Evolutionary conservation across 768 basidiomycete species (phyloP).

Genomic region (Favolaschia claudopus): DNA sequence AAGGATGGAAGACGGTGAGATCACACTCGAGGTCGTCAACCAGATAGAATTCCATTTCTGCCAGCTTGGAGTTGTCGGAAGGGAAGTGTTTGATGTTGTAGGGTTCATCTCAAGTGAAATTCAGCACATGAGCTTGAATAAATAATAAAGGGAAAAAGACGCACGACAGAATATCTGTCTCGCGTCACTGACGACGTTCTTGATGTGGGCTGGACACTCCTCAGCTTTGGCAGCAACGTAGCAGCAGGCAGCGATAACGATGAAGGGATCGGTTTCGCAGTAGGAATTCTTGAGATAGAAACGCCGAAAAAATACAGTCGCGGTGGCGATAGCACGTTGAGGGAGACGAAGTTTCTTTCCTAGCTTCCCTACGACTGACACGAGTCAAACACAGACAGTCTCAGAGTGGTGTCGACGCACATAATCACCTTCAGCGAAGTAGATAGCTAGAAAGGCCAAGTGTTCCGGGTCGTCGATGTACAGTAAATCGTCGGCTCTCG

Average conservation of each 20-base stretch:
- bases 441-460: slow-evolving; percentile 85
- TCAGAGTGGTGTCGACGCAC: neutral
- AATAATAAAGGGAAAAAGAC: too few species aligned
- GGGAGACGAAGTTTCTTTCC: slow-evolving; percentile 84
- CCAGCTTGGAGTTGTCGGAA: slow-evolving; percentile 88
- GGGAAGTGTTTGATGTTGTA: slow-evolving; percentile 84
- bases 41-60: slow-evolving; percentile 99
- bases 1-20: slow-evolving; percentile 92
- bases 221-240: slow-evolving; percentile 98
- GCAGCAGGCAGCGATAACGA: slow-evolving; percentile 91
- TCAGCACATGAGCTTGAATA: neutral
- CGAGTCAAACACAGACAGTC: neutral
- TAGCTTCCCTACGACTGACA: slow-evolving; percentile 81
- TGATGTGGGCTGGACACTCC: slow-evolving; percentile 94
- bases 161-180: slow-evolving; percentile 76
- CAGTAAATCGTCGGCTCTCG: slow-evolving; percentile 78
- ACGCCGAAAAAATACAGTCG: slow-evolving; percentile 94
- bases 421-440: slow-evolving; percentile 81
- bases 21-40: slow-evolving; percentile 97
- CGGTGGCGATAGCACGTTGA: slow-evolving; percentile 93
- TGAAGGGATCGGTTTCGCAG: slow-evolving; percentile 94
- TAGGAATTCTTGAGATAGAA: slow-evolving; percentile 97
- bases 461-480: slow-evolving; percentile 83
- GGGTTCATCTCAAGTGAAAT: slow-evolving; percentile 55
- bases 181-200: slow-evolving; percentile 87